Evolutionary conservation across 805 yeast species (phyloP).

Genomic region (Metschnikowia henanensis): DNA sequence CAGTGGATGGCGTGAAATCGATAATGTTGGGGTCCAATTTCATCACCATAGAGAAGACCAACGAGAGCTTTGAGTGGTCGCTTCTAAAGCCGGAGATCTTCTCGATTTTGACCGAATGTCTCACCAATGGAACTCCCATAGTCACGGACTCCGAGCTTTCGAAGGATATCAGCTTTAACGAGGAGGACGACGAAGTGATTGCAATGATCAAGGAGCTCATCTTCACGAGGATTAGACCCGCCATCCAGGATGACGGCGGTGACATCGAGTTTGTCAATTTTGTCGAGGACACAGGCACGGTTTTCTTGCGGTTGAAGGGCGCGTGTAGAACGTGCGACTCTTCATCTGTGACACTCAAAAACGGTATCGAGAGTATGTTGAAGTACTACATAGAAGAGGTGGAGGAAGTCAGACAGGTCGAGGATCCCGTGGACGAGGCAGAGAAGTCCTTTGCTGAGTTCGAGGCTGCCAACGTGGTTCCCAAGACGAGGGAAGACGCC

Average conservation of each 20-base stretch:
- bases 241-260: conserved; percentile 76
- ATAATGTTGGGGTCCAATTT: conserved; percentile 83
- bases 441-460: conserved; percentile 20
- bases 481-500: conserved; percentile 26
- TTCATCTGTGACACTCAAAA: conserved; percentile 62
- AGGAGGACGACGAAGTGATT: conserved; percentile 66
- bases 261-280: conserved; percentile 67
- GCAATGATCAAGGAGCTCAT: conserved; percentile 68
- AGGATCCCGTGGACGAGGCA: conserved; percentile 32
- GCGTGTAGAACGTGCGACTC: conserved; percentile 76
- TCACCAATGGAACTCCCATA: conserved; percentile 57
- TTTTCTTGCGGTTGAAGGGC: conserved; percentile 58
- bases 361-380: conserved; percentile 71
- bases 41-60: conserved; percentile 72
- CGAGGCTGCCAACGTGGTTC: conserved; percentile 25
- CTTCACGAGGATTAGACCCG: conserved; percentile 70
- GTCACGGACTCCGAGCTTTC: conserved; percentile 29
- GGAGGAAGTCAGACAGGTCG: conserved; percentile 51
- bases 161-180: conserved; percentile 45
- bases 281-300: conserved; percentile 54
- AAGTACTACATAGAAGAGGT: conserved; percentile 72
- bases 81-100: conserved; percentile 67
- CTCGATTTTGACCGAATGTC: conserved; percentile 54
- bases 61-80: conserved; percentile 54
- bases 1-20: conserved; percentile 72